Conservation (phyloP, 257 asterid species). For the Galeopsis tetrahit region DNA sequence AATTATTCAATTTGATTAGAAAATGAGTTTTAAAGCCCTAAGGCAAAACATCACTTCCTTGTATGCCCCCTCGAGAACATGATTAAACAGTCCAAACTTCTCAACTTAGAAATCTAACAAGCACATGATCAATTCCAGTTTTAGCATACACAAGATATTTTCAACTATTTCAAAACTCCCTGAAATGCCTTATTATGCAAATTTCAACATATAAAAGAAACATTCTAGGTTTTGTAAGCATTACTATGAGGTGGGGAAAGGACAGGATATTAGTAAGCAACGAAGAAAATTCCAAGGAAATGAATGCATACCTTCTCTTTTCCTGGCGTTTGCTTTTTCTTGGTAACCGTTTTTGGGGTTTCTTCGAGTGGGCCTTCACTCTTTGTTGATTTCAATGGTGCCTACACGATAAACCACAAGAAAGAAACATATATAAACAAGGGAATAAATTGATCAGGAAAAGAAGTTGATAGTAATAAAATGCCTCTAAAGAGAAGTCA, state of each 20-base stretch:
- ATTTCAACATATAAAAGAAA: background rate
- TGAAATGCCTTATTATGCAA: constrained; percentile 16
- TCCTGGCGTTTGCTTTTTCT: constrained; percentile 69
- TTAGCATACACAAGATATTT: background rate
- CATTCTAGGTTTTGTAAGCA: background rate
- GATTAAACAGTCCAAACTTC: background rate
- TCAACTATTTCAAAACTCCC: constrained; percentile 22
- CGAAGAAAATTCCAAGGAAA: constrained; percentile 17
- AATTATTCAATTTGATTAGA: background rate
- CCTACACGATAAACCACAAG: constrained; percentile 42
- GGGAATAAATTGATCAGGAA: constrained; percentile 17
- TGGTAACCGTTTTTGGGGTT: constrained; percentile 50
- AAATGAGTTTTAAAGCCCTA: background rate
- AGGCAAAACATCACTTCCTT: constrained; percentile 10
- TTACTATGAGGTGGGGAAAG: constrained; percentile 11
- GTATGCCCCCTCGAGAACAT: background rate
- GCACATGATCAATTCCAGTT: background rate
- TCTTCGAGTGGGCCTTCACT: constrained; percentile 56
- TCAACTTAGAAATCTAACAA: background rate
- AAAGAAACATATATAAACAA: constrained; percentile 15
- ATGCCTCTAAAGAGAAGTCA: constrained; percentile 13
- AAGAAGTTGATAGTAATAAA: constrained; percentile 28
- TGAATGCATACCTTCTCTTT: constrained; percentile 54
- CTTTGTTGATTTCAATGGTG: constrained; percentile 55
- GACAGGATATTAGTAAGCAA: constrained; percentile 3